phyloP scores from a whole-genome alignment of 176 grass and related monocot genomes.

The Leersia perrieri region DNA sequence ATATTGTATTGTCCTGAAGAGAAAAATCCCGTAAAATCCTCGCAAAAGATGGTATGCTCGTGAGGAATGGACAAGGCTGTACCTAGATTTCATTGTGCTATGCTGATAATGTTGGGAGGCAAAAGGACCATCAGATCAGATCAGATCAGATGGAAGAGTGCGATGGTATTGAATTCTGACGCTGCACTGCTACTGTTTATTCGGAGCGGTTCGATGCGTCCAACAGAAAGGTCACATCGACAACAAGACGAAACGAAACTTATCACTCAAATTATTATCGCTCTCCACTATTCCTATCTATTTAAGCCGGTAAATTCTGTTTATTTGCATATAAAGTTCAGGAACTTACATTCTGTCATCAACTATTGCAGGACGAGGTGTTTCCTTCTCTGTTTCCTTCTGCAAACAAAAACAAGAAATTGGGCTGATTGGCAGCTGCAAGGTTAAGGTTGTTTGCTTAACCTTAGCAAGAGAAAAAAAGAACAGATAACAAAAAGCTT shows the following conservation, averaged over 20 bases:
- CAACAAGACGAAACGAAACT: not conserved
- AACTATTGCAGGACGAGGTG: not conserved
- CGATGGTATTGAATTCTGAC: not conserved
- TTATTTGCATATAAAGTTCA: not conserved
- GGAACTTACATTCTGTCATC: too few relatives aligned
- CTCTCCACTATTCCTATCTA: not conserved
- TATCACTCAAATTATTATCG: not conserved
- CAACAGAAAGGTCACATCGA: not conserved
- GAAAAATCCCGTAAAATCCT: not conserved
- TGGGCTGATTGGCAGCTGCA: not conserved
- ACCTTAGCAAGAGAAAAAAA: not conserved
- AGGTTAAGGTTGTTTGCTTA: not conserved
- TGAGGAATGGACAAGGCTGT: not conserved
- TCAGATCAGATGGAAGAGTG: constrained; percentile 7
- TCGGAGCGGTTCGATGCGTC: constrained; percentile 7
- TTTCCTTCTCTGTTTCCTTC: not conserved
- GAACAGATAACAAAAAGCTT: not conserved
- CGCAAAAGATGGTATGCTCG: not conserved
- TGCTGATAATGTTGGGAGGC: not conserved
- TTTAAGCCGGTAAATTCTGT: not conserved
- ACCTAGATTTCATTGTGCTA: not conserved
- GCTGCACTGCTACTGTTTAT: not conserved
- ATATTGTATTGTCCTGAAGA: not conserved
- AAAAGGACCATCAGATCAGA: not conserved
- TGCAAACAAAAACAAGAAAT: not conserved